These are phyloP conservation scores for Scopulariopsis brevicaulis DNA, from an alignment of 2,329 filamentous ascomycete species.

Conservation along the genomic window DNA sequence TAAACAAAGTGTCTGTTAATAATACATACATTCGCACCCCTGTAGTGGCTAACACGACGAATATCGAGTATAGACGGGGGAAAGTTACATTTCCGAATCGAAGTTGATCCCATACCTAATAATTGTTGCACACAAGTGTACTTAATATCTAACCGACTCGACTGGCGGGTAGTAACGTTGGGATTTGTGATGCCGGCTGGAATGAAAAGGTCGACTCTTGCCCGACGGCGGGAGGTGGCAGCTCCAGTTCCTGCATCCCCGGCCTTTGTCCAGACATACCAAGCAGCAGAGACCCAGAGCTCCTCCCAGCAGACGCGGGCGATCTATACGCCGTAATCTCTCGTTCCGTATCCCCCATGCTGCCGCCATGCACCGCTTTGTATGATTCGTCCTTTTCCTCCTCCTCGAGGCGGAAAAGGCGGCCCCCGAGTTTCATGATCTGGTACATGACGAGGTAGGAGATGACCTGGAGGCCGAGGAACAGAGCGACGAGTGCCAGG, in stretches of 20 bases:
- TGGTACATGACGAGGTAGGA: conserved; percentile 7
- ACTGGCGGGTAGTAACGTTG: background rate
- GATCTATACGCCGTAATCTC: background rate
- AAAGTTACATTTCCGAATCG: no score
- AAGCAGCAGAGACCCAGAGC: background rate
- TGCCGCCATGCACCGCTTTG: conserved; percentile 12
- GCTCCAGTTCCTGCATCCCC: background rate
- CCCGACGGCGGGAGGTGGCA: background rate
- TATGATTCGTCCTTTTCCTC: conserved; percentile 8
- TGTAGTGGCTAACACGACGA: no score
- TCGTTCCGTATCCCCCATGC: background rate
- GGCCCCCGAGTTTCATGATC: conserved; percentile 7
- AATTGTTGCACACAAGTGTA: no score
- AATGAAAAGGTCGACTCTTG: background rate
- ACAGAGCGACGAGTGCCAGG: conserved; percentile 6
- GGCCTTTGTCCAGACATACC: background rate
- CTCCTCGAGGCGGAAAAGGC: conserved; percentile 7
- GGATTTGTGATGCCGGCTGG: background rate
- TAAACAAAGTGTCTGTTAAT: no score
- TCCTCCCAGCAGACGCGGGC: background rate
- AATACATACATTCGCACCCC: no score
- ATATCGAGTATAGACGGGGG: no score
- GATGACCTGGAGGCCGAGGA: conserved; percentile 6
- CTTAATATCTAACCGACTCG: background rate
- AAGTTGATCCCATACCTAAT: no score